phyloP scores from a whole-genome alignment of 2,329 filamentous ascomycete genomes.

The Verticillium alfalfae region DNA sequence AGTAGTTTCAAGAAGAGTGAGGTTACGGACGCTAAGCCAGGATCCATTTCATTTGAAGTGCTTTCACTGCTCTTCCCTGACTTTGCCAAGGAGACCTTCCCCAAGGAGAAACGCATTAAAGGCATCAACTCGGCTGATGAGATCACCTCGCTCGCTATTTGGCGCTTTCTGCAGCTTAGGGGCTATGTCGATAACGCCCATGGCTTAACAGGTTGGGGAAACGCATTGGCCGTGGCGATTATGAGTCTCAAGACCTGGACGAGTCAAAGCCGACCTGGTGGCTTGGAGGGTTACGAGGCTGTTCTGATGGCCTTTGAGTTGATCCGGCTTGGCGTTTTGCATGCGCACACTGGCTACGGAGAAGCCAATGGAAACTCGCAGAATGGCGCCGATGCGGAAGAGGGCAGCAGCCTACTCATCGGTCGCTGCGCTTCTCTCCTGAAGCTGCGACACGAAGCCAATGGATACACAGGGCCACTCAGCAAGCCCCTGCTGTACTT shows the following conservation, averaged over 20 bases:
- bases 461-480: slow-evolving; percentile 90
- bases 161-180: slow-evolving; percentile 84
- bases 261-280: slow-evolving; percentile 25
- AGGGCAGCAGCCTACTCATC: slow-evolving; percentile 71
- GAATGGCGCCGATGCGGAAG: slow-evolving; percentile 64
- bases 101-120: slow-evolving; percentile 50
- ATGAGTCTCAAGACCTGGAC: slow-evolving; percentile 52
- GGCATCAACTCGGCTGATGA: slow-evolving; percentile 64
- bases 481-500: slow-evolving; percentile 86
- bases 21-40: slow-evolving; percentile 18
- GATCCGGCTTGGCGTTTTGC: slow-evolving; percentile 72
- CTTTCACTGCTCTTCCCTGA: slow-evolving; percentile 62
- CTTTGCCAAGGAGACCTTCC: slow-evolving; percentile 65
- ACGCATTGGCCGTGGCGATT: slow-evolving; percentile 67
- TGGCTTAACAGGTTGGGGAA: slow-evolving; percentile 77
- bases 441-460: slow-evolving; percentile 73
- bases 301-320: slow-evolving; percentile 82
- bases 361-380: slow-evolving; percentile 51
- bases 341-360: slow-evolving; percentile 55
- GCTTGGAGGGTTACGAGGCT: slow-evolving; percentile 62
- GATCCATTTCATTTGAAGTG: slow-evolving; percentile 54
- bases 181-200: slow-evolving; percentile 79
- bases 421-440: slow-evolving; percentile 81
- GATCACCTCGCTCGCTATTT: slow-evolving; percentile 67
- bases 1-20: slow-evolving; percentile 33